Evolutionary conservation across 169 alveolate species (phyloP).

Genomic region (Plasmodium gallinaceum): DNA sequence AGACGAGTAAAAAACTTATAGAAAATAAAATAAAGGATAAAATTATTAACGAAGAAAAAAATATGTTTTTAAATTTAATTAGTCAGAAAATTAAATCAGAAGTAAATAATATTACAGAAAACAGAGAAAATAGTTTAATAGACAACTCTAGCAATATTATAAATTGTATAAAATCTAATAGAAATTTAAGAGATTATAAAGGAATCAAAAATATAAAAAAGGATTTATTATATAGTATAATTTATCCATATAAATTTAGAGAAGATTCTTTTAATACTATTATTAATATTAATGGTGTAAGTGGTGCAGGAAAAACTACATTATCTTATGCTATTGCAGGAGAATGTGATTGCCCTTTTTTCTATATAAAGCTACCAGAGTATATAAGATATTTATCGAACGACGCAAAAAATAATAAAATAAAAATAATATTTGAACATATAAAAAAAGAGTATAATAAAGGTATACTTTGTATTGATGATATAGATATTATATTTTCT

Average conservation of each 20-base stretch:
- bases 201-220: conserved; percentile 64
- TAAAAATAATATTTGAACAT: conserved; percentile 54
- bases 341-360: conserved; percentile 86
- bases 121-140: neutral
- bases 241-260: conserved; percentile 63
- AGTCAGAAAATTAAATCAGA: neutral
- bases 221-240: conserved; percentile 57
- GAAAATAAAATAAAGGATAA: neutral
- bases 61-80: neutral
- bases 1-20: neutral
- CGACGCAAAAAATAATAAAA: conserved; percentile 64
- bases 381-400: conserved; percentile 40
- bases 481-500: conserved; percentile 54
- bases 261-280: conserved; percentile 22
- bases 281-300: conserved; percentile 92
- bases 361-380: conserved; percentile 84
- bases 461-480: conserved; percentile 65
- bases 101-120: neutral
- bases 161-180: neutral
- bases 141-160: neutral
- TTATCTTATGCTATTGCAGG: conserved; percentile 97
- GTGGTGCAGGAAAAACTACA: conserved; percentile 97
- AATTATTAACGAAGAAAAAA: neutral
- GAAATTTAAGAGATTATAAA: conserved; percentile 29
- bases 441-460: conserved; percentile 62